A percentile compares a stretch with the other conserved stretches of the same genome.
Conservation (phyloP, 31 red algal species). For the Endocladia muricata region DNA sequence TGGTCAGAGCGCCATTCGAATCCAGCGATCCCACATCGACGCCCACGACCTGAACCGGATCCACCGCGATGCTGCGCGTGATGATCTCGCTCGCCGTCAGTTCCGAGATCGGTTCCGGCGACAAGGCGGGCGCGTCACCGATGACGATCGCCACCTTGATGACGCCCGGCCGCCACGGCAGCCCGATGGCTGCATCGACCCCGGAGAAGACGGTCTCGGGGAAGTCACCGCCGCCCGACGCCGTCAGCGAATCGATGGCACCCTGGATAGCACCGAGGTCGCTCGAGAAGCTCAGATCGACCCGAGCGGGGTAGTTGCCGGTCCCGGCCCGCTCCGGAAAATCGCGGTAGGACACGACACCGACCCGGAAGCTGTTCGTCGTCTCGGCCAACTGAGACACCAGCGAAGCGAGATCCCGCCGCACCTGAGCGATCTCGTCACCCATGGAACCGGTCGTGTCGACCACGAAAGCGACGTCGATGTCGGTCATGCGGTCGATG, state of each 20-base stretch:
- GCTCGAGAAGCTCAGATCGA: background rate
- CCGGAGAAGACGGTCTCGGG: background rate
- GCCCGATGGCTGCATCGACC: background rate
- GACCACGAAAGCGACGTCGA: slow-evolving; percentile 17
- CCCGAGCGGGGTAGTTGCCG: background rate
- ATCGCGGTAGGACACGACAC: slow-evolving; percentile 3
- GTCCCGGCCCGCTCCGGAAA: background rate
- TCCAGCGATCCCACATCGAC: background rate
- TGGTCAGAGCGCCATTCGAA: background rate
- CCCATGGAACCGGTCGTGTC: slow-evolving; percentile 16
- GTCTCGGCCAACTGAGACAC: background rate
- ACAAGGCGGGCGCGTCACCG: slow-evolving; percentile 11
- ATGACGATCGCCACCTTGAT: background rate
- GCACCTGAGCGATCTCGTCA: slow-evolving; percentile 14
- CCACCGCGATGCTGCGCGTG: background rate
- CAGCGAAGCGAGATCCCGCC: background rate
- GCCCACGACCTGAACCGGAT: slow-evolving; percentile 4
- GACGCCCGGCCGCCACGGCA: background rate
- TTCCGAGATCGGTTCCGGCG: background rate
- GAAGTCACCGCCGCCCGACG: background rate
- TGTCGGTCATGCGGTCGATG: background rate
- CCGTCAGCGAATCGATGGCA: slow-evolving; percentile 3
- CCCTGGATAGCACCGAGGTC: background rate
- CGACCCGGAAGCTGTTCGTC: background rate
- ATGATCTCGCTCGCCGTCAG: background rate